Base-by-base conservation (phyloP, 1,139 yeast species). In the Blastobotrys indianensis region DNA sequence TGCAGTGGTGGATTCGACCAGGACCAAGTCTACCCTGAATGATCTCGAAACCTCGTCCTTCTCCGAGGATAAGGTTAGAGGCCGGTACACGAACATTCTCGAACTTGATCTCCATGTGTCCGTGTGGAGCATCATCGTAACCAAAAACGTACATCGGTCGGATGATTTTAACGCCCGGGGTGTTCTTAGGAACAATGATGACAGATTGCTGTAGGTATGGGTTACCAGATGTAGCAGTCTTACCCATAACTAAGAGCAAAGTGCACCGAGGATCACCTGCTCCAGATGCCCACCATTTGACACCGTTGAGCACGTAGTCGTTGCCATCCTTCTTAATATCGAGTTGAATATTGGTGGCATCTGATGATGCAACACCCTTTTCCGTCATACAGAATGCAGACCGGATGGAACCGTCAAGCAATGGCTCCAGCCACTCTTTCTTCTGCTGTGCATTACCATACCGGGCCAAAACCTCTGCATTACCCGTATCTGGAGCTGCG, bases 201-300 rank as follows among this genome's bases (percentile, higher is more conserved):
- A 82, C 80, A 3, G 83, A 71, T 59, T 82, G 87, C 62, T 80
- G 82, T 41, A 61, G 61, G 60, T 80, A 79, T 12, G 70, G 65
- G n/a, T 51, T 50, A 29, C 50, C 41, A 20, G 46, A 44, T 17
- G 50, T 44, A 41, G 63, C 57, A 3, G 85, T 80, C 60, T 79
- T 73, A 53, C 84, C 82, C 83, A 82, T 79, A n/a, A 78, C 76
- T 45, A 82, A 68, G 82, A 85, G 77, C 13, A 65, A 42, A 31
- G 69, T 57, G 61, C 80, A 74, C 48, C 83, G 70, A 20, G 85
- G 85, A 61, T 82, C 86, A 16, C 85, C 86, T 32, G 85, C 86
- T 28, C 86, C 86, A 0, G 85, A 77, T 2, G 85, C 82, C 74
- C 82, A 81, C 87, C 87, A 82, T 60, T 82, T 82, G 52, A 79